These are phyloP conservation scores for Pichia gijzeniarum DNA, from an alignment of 805 yeast species.

Conservation along the genomic window DNA sequence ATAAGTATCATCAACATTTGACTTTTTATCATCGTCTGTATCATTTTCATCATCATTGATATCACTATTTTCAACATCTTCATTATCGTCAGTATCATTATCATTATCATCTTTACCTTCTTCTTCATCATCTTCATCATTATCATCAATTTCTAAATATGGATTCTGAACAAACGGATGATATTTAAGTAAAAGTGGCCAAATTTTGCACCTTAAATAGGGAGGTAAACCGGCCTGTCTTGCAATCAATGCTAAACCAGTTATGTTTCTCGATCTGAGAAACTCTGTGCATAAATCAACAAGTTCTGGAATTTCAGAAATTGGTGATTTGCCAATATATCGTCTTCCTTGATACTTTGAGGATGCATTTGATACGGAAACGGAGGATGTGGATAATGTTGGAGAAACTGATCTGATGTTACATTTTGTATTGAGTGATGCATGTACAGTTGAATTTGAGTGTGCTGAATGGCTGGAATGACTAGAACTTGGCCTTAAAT, in stretches of 20 bases:
- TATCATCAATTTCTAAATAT: constrained; percentile 55
- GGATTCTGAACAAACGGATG: constrained; percentile 85
- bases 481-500: background rate
- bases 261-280: constrained; percentile 54
- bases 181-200: constrained; percentile 77
- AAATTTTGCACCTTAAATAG: constrained; percentile 62
- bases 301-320: constrained; percentile 42
- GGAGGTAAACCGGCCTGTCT: constrained; percentile 86
- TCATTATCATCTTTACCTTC: constrained; percentile 22
- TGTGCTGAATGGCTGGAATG: background rate
- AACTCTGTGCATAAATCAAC: constrained; percentile 50
- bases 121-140: constrained; percentile 31
- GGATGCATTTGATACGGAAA: constrained; percentile 9
- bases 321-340: constrained; percentile 35
- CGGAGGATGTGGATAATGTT: constrained; percentile 7
- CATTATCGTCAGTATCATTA: constrained; percentile 8
- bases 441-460: background rate
- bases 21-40: constrained; percentile 5
- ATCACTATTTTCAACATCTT: background rate
- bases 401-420: constrained; percentile 5
- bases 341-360: constrained; percentile 20
- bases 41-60: background rate
- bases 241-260: constrained; percentile 72
- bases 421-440: too few species aligned
- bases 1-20: constrained; percentile 9